These are phyloP conservation scores for Sugiyamaella sp. DNA, from an alignment of 1,139 yeast genomes.

Conservation along the genomic window DNA sequence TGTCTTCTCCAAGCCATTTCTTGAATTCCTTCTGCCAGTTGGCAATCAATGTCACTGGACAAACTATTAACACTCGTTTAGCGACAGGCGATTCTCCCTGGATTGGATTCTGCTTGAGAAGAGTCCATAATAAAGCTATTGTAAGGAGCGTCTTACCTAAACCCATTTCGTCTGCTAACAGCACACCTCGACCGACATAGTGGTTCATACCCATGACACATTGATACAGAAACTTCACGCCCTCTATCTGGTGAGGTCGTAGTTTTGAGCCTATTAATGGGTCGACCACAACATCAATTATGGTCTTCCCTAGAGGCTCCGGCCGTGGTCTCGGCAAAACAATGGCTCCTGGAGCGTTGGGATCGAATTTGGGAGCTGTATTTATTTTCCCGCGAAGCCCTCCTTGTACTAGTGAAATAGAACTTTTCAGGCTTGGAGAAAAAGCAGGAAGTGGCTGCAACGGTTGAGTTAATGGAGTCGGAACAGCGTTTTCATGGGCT, in stretches of 20 bases:
- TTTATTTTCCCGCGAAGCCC: constrained; percentile 1
- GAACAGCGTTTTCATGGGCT: not conserved
- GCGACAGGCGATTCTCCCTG: constrained; percentile 47
- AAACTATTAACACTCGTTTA: constrained; percentile 71
- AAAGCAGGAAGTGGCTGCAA: not conserved
- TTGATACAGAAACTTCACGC: constrained; percentile 76
- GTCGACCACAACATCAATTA: constrained; percentile 68
- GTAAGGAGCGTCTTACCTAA: constrained; percentile 91
- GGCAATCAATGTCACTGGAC: constrained; percentile 86
- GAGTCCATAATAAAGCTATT: constrained; percentile 80
- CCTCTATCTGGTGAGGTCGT: constrained; percentile 85
- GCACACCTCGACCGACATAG: constrained; percentile 67
- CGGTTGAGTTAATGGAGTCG: not conserved
- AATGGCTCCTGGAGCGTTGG: constrained; percentile 47
- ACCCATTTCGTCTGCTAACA: constrained; percentile 97
- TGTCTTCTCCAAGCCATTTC: constrained; percentile 81
- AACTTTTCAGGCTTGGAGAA: not conserved
- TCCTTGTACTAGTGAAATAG: not conserved
- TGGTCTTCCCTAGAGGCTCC: constrained; percentile 22
- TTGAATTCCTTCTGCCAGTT: constrained; percentile 90
- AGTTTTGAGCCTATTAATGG: constrained; percentile 59
- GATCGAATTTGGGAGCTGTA: constrained; percentile 47
- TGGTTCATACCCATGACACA: constrained; percentile 72
- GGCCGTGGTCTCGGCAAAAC: constrained; percentile 49
- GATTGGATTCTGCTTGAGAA: constrained; percentile 72